A percentile compares a stretch with the other conserved stretches of the same genome.
Evolutionary conservation across 1,139 yeast genomes (phyloP).

Genomic region (Hanseniaspora uvarum): DNA sequence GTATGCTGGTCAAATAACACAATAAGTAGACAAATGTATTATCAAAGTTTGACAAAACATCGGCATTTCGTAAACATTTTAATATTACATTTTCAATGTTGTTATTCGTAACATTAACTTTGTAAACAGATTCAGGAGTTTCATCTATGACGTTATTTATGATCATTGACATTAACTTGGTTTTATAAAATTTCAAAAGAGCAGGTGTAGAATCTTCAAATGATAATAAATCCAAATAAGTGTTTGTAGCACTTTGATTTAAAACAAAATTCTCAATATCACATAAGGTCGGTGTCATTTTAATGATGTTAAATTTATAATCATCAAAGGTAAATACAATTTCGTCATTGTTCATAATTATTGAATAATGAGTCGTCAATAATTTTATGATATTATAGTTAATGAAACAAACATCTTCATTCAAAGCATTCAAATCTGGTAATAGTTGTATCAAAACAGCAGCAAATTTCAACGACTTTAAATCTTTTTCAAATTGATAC

Average conservation of each 20-base stretch:
- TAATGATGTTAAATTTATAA: not conserved
- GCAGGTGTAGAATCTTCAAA: not conserved
- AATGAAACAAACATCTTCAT: not conserved
- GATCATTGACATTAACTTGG: not conserved
- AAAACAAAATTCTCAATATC: not conserved
- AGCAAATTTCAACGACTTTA: not conserved
- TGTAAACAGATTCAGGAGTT: not conserved
- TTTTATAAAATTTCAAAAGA: conserved; percentile 2
- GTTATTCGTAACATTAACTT: not conserved
- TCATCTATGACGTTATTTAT: not conserved
- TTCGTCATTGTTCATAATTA: not conserved
- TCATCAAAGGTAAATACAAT: not conserved
- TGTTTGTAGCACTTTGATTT: not conserved
- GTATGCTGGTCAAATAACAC: not conserved
- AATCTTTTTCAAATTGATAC: not conserved
- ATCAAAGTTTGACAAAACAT: not conserved
- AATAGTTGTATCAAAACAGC: not conserved
- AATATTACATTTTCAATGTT: not conserved
- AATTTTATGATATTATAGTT: conserved; percentile 1
- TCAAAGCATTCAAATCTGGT: not conserved
- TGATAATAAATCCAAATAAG: not conserved
- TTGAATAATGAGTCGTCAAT: conserved; percentile 2
- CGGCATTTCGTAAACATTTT: not conserved
- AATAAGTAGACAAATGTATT: not conserved
- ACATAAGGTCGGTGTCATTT: not conserved